phyloP scores from a whole-genome alignment of 2,329 filamentous ascomycete species.

The Phyllosticta paracitricarpa region DNA sequence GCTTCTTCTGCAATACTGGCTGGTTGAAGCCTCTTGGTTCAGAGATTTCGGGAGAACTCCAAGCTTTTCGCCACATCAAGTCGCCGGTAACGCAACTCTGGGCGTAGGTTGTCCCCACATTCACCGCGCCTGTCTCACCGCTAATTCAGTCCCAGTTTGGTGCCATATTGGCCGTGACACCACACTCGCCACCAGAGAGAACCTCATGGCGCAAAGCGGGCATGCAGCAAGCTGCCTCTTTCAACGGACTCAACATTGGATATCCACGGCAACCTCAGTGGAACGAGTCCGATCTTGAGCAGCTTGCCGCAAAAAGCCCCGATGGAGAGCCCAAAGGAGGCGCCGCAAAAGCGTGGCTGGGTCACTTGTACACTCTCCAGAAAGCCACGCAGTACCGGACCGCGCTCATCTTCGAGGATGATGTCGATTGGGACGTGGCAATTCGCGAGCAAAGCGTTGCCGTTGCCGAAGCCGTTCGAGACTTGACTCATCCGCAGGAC shows the following conservation, averaged over 20 bases:
- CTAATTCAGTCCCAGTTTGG: neutral
- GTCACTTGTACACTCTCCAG: constrained; percentile 7
- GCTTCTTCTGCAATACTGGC: neutral
- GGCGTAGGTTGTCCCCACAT: neutral
- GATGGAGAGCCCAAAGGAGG: neutral
- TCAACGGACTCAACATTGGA: constrained; percentile 5
- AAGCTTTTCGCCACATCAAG: neutral
- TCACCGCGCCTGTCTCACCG: neutral
- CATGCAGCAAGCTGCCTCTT: constrained; percentile 4
- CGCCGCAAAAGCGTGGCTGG: constrained; percentile 3
- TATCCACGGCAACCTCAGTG: constrained; percentile 1
- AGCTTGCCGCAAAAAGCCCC: neutral
- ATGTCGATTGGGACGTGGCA: constrained; percentile 15
- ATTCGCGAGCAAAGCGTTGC: constrained; percentile 13
- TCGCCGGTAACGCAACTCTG: neutral
- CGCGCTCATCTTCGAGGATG: constrained; percentile 15
- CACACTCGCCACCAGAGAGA: neutral
- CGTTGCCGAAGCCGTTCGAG: constrained; percentile 11
- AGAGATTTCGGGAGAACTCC: neutral
- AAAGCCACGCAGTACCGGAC: neutral
- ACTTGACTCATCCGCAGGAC: neutral
- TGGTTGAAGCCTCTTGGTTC: neutral
- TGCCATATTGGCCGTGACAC: constrained; percentile 3
- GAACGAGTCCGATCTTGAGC: neutral
- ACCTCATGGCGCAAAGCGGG: constrained; percentile 5